These are phyloP conservation scores for Aspergillus eucalypticola DNA, from an alignment of 2,329 filamentous ascomycete species.

Conservation along the genomic window DNA sequence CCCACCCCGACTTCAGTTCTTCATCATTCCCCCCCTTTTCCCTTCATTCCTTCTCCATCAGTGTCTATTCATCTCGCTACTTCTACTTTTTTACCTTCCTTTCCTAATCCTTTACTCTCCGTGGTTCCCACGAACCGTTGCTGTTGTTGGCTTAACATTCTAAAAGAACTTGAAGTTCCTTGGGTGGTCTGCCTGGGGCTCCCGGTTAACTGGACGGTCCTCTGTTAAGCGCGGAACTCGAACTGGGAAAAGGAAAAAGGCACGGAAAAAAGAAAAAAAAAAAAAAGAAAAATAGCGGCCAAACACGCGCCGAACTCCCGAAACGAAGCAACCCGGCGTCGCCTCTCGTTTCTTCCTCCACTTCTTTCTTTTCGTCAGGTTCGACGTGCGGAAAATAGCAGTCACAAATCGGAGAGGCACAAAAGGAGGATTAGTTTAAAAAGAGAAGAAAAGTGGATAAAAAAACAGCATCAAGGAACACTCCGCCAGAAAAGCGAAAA, in stretches of 20 bases:
- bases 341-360: constrained; percentile 32
- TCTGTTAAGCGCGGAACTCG: constrained; percentile 6
- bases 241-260: constrained; percentile 10
- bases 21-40: constrained; percentile 21
- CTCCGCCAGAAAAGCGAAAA: constrained; percentile 17
- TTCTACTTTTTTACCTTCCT: constrained; percentile 8
- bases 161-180: constrained; percentile 6
- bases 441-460: constrained; percentile 13
- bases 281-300: constrained; percentile 14
- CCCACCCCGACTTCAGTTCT: constrained; percentile 27
- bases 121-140: constrained; percentile 4
- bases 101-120: constrained; percentile 13
- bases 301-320: constrained; percentile 24
- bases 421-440: constrained; percentile 13
- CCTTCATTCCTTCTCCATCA: constrained; percentile 11
- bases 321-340: constrained; percentile 16
- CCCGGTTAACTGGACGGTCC: constrained; percentile 4
- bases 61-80: constrained; percentile 5
- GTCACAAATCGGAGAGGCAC: constrained; percentile 18
- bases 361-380: constrained; percentile 26
- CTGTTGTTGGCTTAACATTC: not conserved
- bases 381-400: constrained; percentile 24
- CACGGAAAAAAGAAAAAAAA: constrained; percentile 14
- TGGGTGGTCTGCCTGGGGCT: constrained; percentile 8
- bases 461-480: not conserved